Conservation (phyloP, 2,329 filamentous ascomycete species). For the Colletotrichum liriopes region DNA sequence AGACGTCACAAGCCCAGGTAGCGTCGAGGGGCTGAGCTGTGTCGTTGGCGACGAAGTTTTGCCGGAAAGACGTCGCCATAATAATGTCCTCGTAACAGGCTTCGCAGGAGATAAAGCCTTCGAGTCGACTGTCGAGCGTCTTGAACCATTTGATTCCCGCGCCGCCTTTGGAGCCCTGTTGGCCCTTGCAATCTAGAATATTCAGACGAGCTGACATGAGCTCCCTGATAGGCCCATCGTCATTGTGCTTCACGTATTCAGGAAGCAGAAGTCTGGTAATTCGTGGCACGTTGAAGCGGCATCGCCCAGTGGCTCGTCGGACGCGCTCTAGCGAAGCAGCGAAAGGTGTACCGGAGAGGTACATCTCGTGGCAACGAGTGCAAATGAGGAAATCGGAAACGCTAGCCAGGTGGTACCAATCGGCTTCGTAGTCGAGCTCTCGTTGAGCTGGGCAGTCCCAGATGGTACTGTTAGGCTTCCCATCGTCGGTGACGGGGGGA, state of each 20-base stretch:
- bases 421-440: conserved; percentile 48
- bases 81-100: conserved; percentile 42
- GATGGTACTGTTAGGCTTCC: conserved; percentile 46
- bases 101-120: conserved; percentile 40
- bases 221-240: conserved; percentile 46
- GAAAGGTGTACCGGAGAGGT: conserved; percentile 53
- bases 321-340: conserved; percentile 49
- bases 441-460: conserved; percentile 50
- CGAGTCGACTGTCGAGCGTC: background rate
- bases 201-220: conserved; percentile 50
- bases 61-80: conserved; percentile 24
- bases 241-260: conserved; percentile 48
- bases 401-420: conserved; percentile 52
- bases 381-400: conserved; percentile 55
- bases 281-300: conserved; percentile 52
- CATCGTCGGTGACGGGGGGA: conserved; percentile 34
- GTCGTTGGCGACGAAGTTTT: conserved; percentile 31
- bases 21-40: conserved; percentile 46
- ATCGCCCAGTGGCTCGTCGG: conserved; percentile 45
- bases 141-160: conserved; percentile 52
- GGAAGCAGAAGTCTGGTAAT: conserved; percentile 55
- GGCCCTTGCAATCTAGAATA: conserved; percentile 51
- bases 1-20: conserved; percentile 53
- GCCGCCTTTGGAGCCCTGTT: conserved; percentile 34
- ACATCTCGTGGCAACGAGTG: conserved; percentile 58